Base-by-base conservation (phyloP, 2,329 filamentous ascomycete genomes). In the Stachybotrys chlorohalonatus region DNA sequence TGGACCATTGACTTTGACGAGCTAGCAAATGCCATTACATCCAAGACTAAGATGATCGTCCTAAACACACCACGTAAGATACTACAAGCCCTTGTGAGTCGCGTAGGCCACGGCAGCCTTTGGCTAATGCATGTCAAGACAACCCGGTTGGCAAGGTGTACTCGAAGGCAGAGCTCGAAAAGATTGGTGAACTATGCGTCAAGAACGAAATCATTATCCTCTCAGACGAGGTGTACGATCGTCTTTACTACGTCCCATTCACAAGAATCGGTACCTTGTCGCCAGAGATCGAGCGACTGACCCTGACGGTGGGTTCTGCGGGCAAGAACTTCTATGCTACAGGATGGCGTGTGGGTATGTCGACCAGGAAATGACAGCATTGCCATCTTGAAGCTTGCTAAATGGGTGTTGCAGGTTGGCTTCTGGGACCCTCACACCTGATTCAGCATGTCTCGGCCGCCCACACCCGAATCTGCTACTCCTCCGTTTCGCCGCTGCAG, bases 281-380 rank as follows among this genome's bases (percentile, higher is more conserved):
- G 0, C 91, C 92, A 0, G 91, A 96, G 69, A 84, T 97, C 52
- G 91, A 91, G 62, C 83, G 83, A 56, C 80, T 95, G 61, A 97
- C 94, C 5, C 73, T 99, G 51, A 97, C 94, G 0, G 94, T 99
- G 32, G 94, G 94, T 17, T 96, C 91, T 0, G 94, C 91, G 1
- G 94, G 94, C 63, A 99, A 99, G 81, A 95, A 94, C 77, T 99
- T 99, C 73, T 97, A 97, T 67, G 90, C 90, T 55, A 99, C 94
- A 0, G 94, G 94, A 51, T 99, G 94, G 94, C 86, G 94, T 55
- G 92, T 97, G 5, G 83, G 77, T 75, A 62, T 16, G 75, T 66
- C 17, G 4, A 42, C 24, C 24, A 24, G 47, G n/a, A 5, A 49
- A 42, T 42, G 45, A 42, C 9, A 45, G 17, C 24, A 4, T 42